Base-by-base conservation (phyloP, 345 rosid species). In the Turritis glabra region DNA sequence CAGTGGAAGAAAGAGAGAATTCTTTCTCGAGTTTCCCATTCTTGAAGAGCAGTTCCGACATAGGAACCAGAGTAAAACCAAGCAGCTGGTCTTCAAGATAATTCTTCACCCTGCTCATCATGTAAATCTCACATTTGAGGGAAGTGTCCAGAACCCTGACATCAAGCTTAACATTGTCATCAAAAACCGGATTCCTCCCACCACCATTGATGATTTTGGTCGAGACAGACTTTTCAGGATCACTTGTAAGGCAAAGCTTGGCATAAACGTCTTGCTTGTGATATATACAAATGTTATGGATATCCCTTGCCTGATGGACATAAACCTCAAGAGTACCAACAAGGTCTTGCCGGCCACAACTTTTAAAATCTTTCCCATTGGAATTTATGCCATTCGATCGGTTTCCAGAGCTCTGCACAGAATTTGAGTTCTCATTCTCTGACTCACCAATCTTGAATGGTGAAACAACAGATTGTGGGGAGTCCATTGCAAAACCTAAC, bases 231-330 rank as follows among this genome's bases (percentile, higher is more conserved):
- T 69, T 83, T 60, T 90, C 91, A 17, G 98, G 99, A 67, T 92
- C 89, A 73, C 85, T 85, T 22, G 97, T 92, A 61, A 96, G 83
- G 74, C 96, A 90, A 80, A 92, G 82, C 91, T 90, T 96, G 58
- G 98, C 98, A 81, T 96, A 96, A 72, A 96, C 99, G 77, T 96
- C 99, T 78, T 96, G 99, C 84, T 96, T 96, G 79, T 96, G 99
- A 88, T 96, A 96, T 82, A 96, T 96, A 87, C 99, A 96, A 76
- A 96, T 87, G 88, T 96, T 96, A 2, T 96, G 98, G 69, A 96
- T 92, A 76, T 96, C 99, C 80, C 99, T 85, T 14, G 99, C 99
- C 78, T 89, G 93, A 79, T 92, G 96, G 19, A 96, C 71, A 81
- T 71, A 85, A 65, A 92, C 93, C 66, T 88, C 88, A 35, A 96